Percentiles rank a stretch among this genome's conserved stretches.
phyloP scores from a whole-genome alignment of 2,329 filamentous ascomycete species.

The Calonectria crousiana region DNA sequence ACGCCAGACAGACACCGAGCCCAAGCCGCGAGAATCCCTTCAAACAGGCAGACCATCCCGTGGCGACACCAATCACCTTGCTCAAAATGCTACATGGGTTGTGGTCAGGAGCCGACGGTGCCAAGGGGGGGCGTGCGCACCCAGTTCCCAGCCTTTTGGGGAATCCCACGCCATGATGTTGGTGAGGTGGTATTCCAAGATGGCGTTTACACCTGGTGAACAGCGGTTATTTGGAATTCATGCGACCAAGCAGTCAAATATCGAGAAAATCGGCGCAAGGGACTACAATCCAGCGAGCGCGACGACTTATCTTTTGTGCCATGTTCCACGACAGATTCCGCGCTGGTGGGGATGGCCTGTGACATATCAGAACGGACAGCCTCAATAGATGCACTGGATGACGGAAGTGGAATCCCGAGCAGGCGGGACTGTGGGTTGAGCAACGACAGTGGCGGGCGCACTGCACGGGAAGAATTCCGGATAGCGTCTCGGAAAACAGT shows the following conservation, averaged over 20 bases:
- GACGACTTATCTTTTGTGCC: background rate
- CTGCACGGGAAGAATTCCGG: background rate
- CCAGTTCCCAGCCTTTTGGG: constrained; percentile 10
- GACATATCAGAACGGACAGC: background rate
- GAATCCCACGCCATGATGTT: background rate
- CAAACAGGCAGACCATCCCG: background rate
- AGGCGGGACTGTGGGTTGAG: background rate
- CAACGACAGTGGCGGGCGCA: background rate
- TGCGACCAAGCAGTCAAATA: background rate
- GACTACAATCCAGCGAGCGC: background rate
- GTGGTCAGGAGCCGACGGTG: background rate
- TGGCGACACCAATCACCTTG: background rate
- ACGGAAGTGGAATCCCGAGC: background rate
- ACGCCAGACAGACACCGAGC: background rate
- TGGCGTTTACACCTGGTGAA: background rate
- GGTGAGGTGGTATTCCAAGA: background rate
- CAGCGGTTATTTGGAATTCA: background rate
- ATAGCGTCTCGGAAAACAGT: background rate
- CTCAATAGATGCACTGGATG: background rate
- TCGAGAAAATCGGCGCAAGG: background rate
- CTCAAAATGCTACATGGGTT: background rate
- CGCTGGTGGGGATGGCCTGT: background rate
- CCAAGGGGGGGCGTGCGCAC: constrained; percentile 6
- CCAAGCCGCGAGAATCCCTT: background rate
- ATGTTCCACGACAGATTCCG: background rate